Evolutionary conservation across 495 filamentous ascomycete species (phyloP).

Genomic region (Polyplosphaeria fusca): DNA sequence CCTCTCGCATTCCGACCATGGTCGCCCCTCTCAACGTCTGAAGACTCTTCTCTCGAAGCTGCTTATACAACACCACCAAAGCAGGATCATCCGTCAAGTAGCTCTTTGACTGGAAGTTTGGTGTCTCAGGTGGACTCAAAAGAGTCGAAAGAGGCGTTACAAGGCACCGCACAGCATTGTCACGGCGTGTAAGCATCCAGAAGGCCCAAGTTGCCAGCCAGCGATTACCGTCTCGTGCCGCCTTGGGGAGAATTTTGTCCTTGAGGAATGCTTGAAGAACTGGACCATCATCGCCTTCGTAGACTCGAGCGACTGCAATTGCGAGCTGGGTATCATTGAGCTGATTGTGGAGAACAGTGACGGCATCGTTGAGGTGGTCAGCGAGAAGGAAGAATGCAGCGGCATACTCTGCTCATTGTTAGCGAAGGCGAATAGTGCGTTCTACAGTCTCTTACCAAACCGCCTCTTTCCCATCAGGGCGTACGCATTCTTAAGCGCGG

Average conservation of each 20-base stretch:
- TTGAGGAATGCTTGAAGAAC: slow-evolving; percentile 70
- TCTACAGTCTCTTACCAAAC: slow-evolving; percentile 60
- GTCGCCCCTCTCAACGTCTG: slow-evolving; percentile 82
- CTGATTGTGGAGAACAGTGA: slow-evolving; percentile 78
- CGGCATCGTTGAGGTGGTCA: slow-evolving; percentile 78
- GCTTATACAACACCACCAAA: slow-evolving; percentile 78
- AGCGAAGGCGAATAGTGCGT: slow-evolving; percentile 36
- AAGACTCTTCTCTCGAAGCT: slow-evolving; percentile 78
- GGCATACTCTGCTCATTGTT: slow-evolving; percentile 65
- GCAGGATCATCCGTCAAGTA: slow-evolving; percentile 90
- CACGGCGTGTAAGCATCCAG: slow-evolving; percentile 80
- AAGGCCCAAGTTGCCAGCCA: slow-evolving; percentile 97
- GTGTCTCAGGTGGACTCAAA: slow-evolving; percentile 57
- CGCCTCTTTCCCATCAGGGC: slow-evolving; percentile 88
- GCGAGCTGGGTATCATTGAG: slow-evolving; percentile 86
- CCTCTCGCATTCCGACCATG: slow-evolving; percentile 71
- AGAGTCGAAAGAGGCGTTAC: slow-evolving; percentile 77
- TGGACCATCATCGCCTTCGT: slow-evolving; percentile 80
- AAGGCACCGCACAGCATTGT: slow-evolving; percentile 83
- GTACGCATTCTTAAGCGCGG: slow-evolving; percentile 94
- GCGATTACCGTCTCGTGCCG: slow-evolving; percentile 75
- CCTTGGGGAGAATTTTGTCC: slow-evolving; percentile 74
- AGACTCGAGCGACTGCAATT: slow-evolving; percentile 81
- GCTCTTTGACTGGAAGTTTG: slow-evolving; percentile 64
- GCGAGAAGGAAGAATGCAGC: slow-evolving; percentile 94